Base-by-base conservation (phyloP, 176 grass and related monocot genomes). In the Rhipidocladum racemiflorum region DNA sequence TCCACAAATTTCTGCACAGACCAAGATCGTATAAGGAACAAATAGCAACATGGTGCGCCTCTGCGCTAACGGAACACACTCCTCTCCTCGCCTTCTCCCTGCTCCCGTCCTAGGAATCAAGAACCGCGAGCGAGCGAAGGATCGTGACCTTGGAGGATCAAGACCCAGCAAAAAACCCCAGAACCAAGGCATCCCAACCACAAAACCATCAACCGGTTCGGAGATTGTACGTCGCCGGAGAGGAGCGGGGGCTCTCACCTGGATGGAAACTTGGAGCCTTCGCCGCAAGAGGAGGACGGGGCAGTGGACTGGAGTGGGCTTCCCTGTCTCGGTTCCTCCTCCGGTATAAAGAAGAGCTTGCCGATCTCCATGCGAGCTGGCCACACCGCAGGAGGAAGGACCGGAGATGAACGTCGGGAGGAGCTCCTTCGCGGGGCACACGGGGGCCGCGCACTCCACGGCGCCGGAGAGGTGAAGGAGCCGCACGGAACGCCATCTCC, bases 191-290 rank as follows among this genome's bases (percentile, higher is more conserved):
- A 69, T 39, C 12, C 32, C 51, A 39, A 12, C 20, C 29, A 57
- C 32, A 57, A 25, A 57, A 59, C 13, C 34, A n/a, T n/a, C n/a
- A n/a, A n/a, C n/a, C n/a, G n/a, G n/a, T n/a, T n/a, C n/a, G n/a
- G n/a, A n/a, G n/a, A n/a, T n/a, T n/a, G n/a, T n/a, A 3, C 38
- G 24, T 14, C 5, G 20, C 45, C 9, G 16, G 24, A 16, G 35
- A n/a, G 49, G 54, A 39, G n/a, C n/a, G n/a, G n/a, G n/a, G n/a
- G n/a, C n/a, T n/a, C 77, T 81, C 77, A 81, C 77, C 85, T 75
- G 46, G 74, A 10, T 60, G 63, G 38, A 84, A 29, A 29, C 25
- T 29, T 29, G 59, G 36, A 38, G n/a, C n/a, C 15, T 36, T 54
- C 71, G 48, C 32, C 21, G 50, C 17, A 32, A 32, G 21, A 21